Base-by-base conservation (phyloP, 2,329 filamentous ascomycete genomes). In the Talaromyces sp. region DNA sequence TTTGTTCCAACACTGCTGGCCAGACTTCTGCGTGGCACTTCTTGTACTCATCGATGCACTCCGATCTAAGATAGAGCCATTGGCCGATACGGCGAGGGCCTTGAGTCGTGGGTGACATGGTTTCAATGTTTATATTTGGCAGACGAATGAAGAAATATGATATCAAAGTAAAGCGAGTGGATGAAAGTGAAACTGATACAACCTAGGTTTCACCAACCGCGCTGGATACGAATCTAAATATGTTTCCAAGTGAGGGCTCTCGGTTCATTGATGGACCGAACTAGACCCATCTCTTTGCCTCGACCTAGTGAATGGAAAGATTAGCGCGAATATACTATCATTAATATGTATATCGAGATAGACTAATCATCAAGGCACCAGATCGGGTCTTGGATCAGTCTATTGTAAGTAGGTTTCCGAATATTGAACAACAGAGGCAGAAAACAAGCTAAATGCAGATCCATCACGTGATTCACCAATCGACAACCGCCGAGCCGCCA, bases 1-100 rank as follows among this genome's bases (percentile, higher is more conserved):
- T 93, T 78, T 92, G 89, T 74, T 87, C 83, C 39, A 91, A 78
- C 0, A 95, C 90, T 70, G 90, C 89, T 6, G 90, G 90, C 91
- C 90, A 94, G 0, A 92, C 89, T 4, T 83, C 83, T 7, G 86
- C 87, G 73, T 93, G 91, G 67, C 86, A 88, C 71, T 88, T 83
- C 75, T 91, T 93, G 80, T 93, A 94, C 68, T 87, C 84, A 24
- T 84, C 83, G 14, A 90, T 79, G 67, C 81, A 84, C 68, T 89
- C 86, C 13, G 87, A 86, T 77, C 88, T 90, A 64, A 94, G 83
- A 73, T 87, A 88, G 62, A 93, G 83, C 68, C 92, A 89, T 76
- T 93, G 90, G 45, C 84, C 90, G 70, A 92, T 84, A 66, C 89
- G 64, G 35, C 71, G 68, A 35, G 67, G 37, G 69, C 73, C 73